Percentiles rank a stretch among this genome's conserved stretches.
phyloP scores from a whole-genome alignment of 768 basidiomycete genomes.

The Cyclocybe cylindracea region DNA sequence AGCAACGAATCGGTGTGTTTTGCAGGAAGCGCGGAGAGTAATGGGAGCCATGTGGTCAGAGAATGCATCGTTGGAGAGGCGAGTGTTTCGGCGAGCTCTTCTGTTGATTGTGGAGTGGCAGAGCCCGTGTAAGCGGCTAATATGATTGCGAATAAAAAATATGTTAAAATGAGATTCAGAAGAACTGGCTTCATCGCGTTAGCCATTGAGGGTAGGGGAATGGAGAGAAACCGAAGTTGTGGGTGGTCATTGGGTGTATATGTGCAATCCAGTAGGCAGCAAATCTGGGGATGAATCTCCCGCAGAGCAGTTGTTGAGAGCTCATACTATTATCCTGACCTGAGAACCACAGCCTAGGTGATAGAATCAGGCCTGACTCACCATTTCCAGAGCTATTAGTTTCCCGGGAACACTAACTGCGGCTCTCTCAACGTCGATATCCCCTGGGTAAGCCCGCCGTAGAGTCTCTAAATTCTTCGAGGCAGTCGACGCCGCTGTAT shows the following conservation, averaged over 20 bases:
- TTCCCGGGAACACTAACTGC: slow-evolving; percentile 70
- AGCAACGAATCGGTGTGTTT: slow-evolving; percentile 61
- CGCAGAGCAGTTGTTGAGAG: slow-evolving; percentile 44
- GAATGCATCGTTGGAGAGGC: slow-evolving; percentile 9
- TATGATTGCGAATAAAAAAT: slow-evolving; percentile 55
- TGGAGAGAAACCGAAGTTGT: slow-evolving; percentile 36
- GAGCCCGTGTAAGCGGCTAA: slow-evolving; percentile 12
- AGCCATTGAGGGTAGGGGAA: slow-evolving; percentile 38
- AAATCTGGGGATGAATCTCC: slow-evolving; percentile 47
- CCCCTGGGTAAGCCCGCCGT: slow-evolving; percentile 42
- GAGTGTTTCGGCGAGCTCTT: slow-evolving; percentile 20
- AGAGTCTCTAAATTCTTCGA: slow-evolving; percentile 46
- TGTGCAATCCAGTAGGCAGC: slow-evolving; percentile 27
- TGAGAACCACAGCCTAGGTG: background rate
- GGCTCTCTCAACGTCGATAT: slow-evolving; percentile 72
- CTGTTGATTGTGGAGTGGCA: slow-evolving; percentile 6
- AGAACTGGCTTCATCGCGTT: slow-evolving; percentile 31
- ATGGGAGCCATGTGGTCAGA: slow-evolving; percentile 46
- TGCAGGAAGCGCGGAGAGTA: slow-evolving; percentile 39
- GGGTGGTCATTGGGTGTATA: slow-evolving; percentile 1
- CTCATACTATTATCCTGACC: slow-evolving; percentile 46
- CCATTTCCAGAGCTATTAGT: slow-evolving; percentile 68
- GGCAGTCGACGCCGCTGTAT: slow-evolving; percentile 38
- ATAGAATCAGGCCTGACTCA: slow-evolving; percentile 41
- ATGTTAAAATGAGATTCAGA: slow-evolving; percentile 59